phyloP scores from a whole-genome alignment of 2,329 filamentous ascomycete genomes.

The Zymoseptoria crescenta region DNA sequence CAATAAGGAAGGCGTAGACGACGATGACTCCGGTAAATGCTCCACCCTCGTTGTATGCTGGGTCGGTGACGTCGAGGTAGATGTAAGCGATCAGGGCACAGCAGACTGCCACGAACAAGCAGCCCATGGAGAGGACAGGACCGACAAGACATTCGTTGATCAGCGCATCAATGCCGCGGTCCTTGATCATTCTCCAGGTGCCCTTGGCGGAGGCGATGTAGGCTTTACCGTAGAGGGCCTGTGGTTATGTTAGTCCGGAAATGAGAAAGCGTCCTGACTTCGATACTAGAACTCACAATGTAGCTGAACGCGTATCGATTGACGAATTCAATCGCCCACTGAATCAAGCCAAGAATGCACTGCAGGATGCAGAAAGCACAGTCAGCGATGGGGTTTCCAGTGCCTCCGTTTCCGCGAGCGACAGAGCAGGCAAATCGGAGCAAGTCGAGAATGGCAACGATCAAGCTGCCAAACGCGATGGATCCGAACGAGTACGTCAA shows the following conservation, averaged over 20 bases:
- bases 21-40: conserved; percentile 69
- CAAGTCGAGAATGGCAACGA: conserved; percentile 82
- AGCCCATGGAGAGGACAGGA: conserved; percentile 46
- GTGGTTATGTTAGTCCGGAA: not conserved
- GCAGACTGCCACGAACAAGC: conserved; percentile 74
- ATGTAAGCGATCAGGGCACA: conserved; percentile 76
- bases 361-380: conserved; percentile 67
- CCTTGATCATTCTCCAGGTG: conserved; percentile 56
- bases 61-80: conserved; percentile 77
- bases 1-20: conserved; percentile 81
- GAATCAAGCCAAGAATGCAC: conserved; percentile 67
- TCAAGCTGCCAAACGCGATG: conserved; percentile 74
- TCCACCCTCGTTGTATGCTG: conserved; percentile 62
- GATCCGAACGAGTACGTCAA: conserved; percentile 89
- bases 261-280: no score
- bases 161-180: conserved; percentile 82
- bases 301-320: conserved; percentile 65
- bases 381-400: conserved; percentile 60
- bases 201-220: conserved; percentile 83
- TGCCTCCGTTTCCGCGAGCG: conserved; percentile 56
- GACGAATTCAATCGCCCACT: conserved; percentile 74
- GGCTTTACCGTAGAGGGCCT: not conserved
- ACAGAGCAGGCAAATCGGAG: conserved; percentile 74
- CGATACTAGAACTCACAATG: conserved; percentile 55
- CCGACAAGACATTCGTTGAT: conserved; percentile 79